phyloP scores from a whole-genome alignment of 2,329 filamentous ascomycete genomes.

The Apiospora hydei region DNA sequence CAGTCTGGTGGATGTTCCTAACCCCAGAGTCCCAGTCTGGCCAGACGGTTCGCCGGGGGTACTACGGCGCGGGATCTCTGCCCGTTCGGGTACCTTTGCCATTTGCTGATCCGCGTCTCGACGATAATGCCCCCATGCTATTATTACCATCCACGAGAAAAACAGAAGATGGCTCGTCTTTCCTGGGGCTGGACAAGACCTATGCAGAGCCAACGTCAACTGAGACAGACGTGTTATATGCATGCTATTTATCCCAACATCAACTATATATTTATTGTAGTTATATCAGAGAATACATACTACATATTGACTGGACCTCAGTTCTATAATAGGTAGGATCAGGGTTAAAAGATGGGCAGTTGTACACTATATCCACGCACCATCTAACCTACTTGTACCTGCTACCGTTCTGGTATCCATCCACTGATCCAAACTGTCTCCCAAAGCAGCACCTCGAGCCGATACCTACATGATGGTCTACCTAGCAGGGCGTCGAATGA shows the following conservation, averaged over 20 bases:
- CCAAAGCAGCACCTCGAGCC: not conserved
- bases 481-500: not conserved
- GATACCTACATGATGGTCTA: not conserved
- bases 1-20: not conserved
- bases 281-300: not conserved
- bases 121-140: not conserved
- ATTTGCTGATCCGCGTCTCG: conserved; percentile 1
- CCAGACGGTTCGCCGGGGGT: not conserved
- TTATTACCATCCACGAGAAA: not conserved
- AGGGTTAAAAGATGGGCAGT: not conserved
- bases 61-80: conserved; percentile 18
- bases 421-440: not conserved
- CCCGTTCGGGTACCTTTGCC: conserved; percentile 14
- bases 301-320: not conserved
- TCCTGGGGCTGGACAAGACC: not conserved
- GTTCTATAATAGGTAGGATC: conserved; percentile 5
- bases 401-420: not conserved
- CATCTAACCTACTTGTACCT: not conserved
- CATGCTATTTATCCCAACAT: not conserved
- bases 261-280: not conserved
- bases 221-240: not conserved
- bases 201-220: not conserved
- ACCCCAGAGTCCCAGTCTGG: not conserved
- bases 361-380: not conserved
- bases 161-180: not conserved